Base-by-base conservation (phyloP, 352 stramenopile genomes). In the Phytophthora pistaciae region DNA sequence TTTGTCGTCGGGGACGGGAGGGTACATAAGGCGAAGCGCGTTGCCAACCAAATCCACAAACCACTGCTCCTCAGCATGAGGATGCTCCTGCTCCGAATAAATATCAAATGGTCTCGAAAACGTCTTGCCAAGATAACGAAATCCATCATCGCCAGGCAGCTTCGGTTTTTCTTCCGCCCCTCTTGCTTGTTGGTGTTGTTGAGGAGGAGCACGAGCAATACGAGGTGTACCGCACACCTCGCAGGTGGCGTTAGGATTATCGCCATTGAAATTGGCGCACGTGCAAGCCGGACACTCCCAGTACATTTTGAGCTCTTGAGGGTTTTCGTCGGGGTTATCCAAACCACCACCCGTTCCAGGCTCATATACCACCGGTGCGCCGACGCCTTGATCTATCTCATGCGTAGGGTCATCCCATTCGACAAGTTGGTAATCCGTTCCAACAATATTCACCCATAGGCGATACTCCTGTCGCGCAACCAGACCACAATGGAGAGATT, bases 401-500 rank as follows among this genome's bases (percentile, higher is more conserved):
- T 93, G 79, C 0, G 67, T 77, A 16, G 90, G 88, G 42, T 96
- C 91, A 64, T 97, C 91, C 91, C 91, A 97, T 61, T 97, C 91
- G 11, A 96, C 80, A 48, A 97, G 70, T 42, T 97, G 87, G 46
- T 90, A 97, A 64, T 96, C 80, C 0, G 91, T 95, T 0, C 91
- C 88, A 14, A 97, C 88, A 68, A 97, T 91, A 59, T 96, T 96
- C 25, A 97, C 86, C 91, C 91, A 97, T 7, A 94, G 42, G 0
- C 91, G 88, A 72, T 97, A 90, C 20, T 96, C 87, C 60, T 97
- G 88, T 10, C 87, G 83, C 10, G 87, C 79, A 31, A 97, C 90
- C 48, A 97, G 84, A 9, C 91, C 91, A 49, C 91, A 97, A 42
- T 97, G 91, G 57, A 96, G 83, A 21, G 90, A 91, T 56, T 92